Evolutionary conservation across 305 asterid species (phyloP), one percentile per base, ranked within the genome.

Genomic region (Ruellia speciosa): DNA sequence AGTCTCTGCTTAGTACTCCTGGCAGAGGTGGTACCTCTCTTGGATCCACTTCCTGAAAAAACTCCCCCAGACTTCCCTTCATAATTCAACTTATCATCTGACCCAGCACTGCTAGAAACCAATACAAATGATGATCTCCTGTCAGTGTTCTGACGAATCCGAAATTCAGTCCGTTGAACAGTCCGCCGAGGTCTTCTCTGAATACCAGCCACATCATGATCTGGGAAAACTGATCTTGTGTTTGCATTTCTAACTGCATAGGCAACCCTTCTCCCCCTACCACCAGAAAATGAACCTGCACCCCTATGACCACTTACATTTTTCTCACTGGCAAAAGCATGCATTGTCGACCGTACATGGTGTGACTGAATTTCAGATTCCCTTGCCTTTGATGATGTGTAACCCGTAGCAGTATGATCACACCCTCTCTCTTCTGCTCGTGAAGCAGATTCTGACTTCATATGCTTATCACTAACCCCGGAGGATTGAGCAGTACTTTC

Each of bases 111-210:
- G 52, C 73, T 66, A 48, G 75, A 67, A 49, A 41, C 76, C 37
- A 59, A 49, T 40, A 49, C 75, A 55, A 72, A 69, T 50, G 75
- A 66, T 19, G 75, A 80, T 66, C 79, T 80, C 74, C 87, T 70
- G 56, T 84, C 95, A 65, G 60, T 74, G 70, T 74, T 86, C 66
- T 82, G 94, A 60, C 97, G 90, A 65, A 87, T 63, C 60, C 92
- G 86, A 68, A 82, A 88, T 68, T 92, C 99, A 31, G 89, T 80
- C 52, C 87, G 78, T 33, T 76, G 95, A 59, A 81, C 82, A 62
- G 81, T 76, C 37, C 84, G 83, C 58, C 81, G 78, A 60, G 92
- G 83, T 72, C 86, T 79, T 71, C 94, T 84, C 68, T 74, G 92
- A 76, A 79, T 78, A 40, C 78, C 88, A 79, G 70, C 66, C 55